Evolutionary conservation across 2,329 filamentous ascomycete genomes (phyloP), one percentile per base, ranked within the genome.

Genomic region (Ramularia endophylla): DNA sequence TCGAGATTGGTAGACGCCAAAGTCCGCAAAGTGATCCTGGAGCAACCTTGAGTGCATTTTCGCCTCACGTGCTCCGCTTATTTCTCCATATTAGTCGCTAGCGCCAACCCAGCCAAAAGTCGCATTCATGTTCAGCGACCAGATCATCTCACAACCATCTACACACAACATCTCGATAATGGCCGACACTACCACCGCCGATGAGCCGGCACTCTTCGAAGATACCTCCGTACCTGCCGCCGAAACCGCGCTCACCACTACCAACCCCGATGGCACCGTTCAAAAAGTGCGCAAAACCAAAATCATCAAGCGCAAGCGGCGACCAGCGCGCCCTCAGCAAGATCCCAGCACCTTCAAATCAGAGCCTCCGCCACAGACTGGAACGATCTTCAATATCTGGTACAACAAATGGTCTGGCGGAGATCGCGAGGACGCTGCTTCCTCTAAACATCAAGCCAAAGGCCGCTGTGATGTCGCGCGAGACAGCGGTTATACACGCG

Each of bases 391-490:
- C 75, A 98, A 98, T 66, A 94, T 94, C 59, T 95, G 89, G 90
- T 95, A 95, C 69, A 95, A 95, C 71, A 97, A 95, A 67, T 97
- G 90, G 89, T 85, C 83, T 1, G 92, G 92, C 52, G 92, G 92
- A 58, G 92, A 98, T 66, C 80, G 88, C 46, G 90, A 97, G 61
- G 88, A 94, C 70, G 87, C 89, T 55, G 88, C 90, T 59, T 76
- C 88, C 3, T 87, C 84, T 27, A 83, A 95, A 60, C 85, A 82
- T 16, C 78, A 82, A 11, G 90, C 92, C 3, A 81, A 84, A 51
- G 84, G 83, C 2, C 85, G 94, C 41, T 97, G 92, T 72, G 92
- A 89, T 60, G 72, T 98, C 46, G 82, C 82, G 1, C 79, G 75
- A 47, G 92, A 74, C 54, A 64, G 56, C 40, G 71, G 71, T 9